Conservation (phyloP, 352 stramenopile genomes). For the Phytophthora chlamydospora region DNA sequence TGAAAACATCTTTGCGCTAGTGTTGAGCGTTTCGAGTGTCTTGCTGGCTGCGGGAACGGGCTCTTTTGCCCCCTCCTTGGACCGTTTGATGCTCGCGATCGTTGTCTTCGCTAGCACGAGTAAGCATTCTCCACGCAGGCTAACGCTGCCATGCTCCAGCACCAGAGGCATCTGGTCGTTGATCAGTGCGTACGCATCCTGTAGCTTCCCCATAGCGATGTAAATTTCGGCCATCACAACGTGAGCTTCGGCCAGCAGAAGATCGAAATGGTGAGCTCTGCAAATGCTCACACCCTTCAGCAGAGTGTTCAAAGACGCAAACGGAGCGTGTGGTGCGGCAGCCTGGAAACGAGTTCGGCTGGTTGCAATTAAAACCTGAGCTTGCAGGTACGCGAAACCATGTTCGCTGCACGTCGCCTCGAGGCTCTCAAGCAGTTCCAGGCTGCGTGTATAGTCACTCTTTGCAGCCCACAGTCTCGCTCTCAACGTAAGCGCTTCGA, state of each 20-base stretch:
- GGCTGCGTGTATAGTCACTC: conserved; percentile 44
- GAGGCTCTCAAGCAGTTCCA: conserved; percentile 48
- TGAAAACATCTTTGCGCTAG: conserved; percentile 42
- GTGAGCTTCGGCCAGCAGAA: conserved; percentile 65
- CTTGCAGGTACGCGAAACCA: conserved; percentile 52
- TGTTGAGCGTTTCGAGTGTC: conserved; percentile 33
- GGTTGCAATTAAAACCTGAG: conserved; percentile 55
- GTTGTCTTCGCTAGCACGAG: conserved; percentile 62
- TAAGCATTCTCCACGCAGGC: conserved; percentile 60
- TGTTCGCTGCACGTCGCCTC: conserved; percentile 49
- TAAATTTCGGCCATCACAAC: conserved; percentile 69
- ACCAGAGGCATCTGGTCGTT: conserved; percentile 67
- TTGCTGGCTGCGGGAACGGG: conserved; percentile 9
- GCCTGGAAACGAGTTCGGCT: conserved; percentile 46
- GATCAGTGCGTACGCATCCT: conserved; percentile 54
- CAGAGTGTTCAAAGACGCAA: conserved; percentile 49
- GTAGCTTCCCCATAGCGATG: conserved; percentile 58
- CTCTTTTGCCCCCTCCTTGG: conserved; percentile 23
- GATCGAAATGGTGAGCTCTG: conserved; percentile 54
- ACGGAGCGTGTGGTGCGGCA: conserved; percentile 49
- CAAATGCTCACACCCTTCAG: conserved; percentile 60
- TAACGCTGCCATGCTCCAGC: conserved; percentile 67
- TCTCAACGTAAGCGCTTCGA: conserved; percentile 49
- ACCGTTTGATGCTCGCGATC: conserved; percentile 41
- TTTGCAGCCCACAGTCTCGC: conserved; percentile 36